These are phyloP conservation scores for Cylindricascospora bacillispora DNA, from an alignment of 1,139 yeast species.

Conservation along the genomic window DNA sequence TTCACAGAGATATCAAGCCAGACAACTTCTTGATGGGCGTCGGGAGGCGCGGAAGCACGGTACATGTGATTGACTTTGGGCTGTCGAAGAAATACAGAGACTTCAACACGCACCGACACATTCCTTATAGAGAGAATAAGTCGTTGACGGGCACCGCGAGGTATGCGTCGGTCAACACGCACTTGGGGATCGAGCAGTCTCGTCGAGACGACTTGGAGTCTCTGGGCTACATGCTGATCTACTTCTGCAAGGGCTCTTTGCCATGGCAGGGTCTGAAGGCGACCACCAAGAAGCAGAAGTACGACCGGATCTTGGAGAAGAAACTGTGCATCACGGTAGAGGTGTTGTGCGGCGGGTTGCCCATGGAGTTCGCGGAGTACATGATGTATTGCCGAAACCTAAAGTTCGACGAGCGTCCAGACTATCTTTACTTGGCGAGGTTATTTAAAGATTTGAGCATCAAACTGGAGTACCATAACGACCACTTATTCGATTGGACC, in stretches of 20 bases:
- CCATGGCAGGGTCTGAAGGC: constrained; percentile 99
- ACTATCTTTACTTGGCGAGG: constrained; percentile 79
- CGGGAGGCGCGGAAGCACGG: constrained; percentile 90
- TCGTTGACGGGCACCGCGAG: constrained; percentile 98
- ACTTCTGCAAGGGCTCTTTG: constrained; percentile 87
- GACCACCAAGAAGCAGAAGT: constrained; percentile 91
- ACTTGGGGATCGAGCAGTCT: constrained; percentile 90
- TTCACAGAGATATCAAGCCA: constrained; percentile 70
- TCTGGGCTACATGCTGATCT: constrained; percentile 85
- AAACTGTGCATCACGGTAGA: constrained; percentile 90
- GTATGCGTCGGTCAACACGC: constrained; percentile 90
- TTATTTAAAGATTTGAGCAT: constrained; percentile 81
- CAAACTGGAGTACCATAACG: constrained; percentile 83
- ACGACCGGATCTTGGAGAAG: constrained; percentile 92
- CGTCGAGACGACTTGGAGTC: constrained; percentile 95
- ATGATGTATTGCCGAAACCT: constrained; percentile 81
- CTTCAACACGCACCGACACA: constrained; percentile 87
- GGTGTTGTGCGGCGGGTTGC: constrained; percentile 81
- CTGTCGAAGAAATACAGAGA: constrained; percentile 91
- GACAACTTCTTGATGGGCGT: constrained; percentile 65
- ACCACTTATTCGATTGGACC: constrained; percentile 96
- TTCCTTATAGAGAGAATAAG: constrained; percentile 91
- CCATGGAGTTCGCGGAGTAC: constrained; percentile 79
- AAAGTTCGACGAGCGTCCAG: constrained; percentile 94
- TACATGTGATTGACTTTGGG: constrained; percentile 93